Conservation (phyloP, 2,329 filamentous ascomycete species). For the Hortaea sp. region DNA sequence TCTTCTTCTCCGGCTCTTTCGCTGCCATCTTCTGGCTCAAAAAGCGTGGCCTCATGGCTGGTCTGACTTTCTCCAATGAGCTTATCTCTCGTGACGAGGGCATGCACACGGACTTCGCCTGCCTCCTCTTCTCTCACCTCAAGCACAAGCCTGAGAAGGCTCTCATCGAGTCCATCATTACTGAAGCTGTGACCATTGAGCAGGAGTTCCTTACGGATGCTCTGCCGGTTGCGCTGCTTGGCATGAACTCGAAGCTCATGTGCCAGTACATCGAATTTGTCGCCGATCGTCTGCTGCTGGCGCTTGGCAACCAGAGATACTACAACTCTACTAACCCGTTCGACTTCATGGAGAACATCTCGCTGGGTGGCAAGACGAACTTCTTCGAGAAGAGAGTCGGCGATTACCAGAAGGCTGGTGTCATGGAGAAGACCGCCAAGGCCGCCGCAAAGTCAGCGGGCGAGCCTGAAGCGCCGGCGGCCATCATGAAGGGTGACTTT, state of each 20-base stretch:
- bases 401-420: conserved; percentile 99
- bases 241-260: conserved; percentile 97
- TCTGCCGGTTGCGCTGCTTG: conserved; percentile 81
- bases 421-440: conserved; percentile 76
- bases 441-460: conserved; percentile 29
- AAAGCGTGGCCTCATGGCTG: conserved; percentile 99
- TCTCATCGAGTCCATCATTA: conserved; percentile 77
- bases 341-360: conserved; percentile 99
- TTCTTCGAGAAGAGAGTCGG: conserved; percentile 99
- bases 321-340: conserved; percentile 90
- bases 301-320: conserved; percentile 87
- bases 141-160: conserved; percentile 81
- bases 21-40: conserved; percentile 99
- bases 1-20: conserved; percentile 99
- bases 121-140: conserved; percentile 92
- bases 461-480: conserved; percentile 27
- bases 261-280: conserved; percentile 99
- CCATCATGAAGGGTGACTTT: conserved; percentile 61
- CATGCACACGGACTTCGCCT: conserved; percentile 98
- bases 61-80: conserved; percentile 98
- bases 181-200: conserved; percentile 87
- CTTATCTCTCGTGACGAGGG: conserved; percentile 99
- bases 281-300: conserved; percentile 83
- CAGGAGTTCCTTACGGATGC: conserved; percentile 97
- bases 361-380: conserved; percentile 97